Conservation (phyloP, 257 asterid genomes). For the Plectranthus barbatus region DNA sequence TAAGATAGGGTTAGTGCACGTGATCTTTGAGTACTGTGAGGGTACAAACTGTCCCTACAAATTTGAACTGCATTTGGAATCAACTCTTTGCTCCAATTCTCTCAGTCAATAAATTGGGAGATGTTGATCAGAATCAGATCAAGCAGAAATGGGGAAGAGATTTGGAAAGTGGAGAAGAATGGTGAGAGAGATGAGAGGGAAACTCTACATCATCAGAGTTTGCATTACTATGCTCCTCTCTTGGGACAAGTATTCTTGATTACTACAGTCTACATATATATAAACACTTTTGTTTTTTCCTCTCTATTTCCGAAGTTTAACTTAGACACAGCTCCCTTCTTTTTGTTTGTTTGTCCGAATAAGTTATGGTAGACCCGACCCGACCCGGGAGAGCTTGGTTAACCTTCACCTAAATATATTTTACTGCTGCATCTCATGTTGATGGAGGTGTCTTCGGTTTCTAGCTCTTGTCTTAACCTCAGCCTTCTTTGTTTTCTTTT, state of each 20-base stretch:
- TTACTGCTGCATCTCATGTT: no score
- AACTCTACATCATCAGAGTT: conserved; percentile 29
- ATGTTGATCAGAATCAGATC: not conserved
- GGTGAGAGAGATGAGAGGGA: conserved; percentile 31
- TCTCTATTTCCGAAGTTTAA: no score
- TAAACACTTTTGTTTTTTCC: no score
- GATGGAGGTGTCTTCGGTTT: no score
- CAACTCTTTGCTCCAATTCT: not conserved
- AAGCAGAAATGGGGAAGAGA: conserved; percentile 22
- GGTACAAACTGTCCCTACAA: conserved; percentile 51
- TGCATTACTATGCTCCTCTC: conserved; percentile 40
- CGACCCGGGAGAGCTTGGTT: no score
- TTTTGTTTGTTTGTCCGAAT: no score
- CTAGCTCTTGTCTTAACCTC: no score
- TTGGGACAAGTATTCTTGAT: conserved; percentile 26
- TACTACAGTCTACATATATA: no score
- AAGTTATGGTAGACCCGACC: no score
- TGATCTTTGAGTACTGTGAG: conserved; percentile 26
- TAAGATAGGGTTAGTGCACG: conserved; percentile 33
- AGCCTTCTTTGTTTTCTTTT: no score
- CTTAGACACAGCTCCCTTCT: no score
- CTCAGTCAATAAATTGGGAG: conserved; percentile 16
- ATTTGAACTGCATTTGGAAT: not conserved
- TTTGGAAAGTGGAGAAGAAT: conserved; percentile 35
- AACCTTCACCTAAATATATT: no score